Evolutionary conservation across 192 early-diverging fungal species (phyloP).

Genomic region (Coemansia sp.): DNA sequence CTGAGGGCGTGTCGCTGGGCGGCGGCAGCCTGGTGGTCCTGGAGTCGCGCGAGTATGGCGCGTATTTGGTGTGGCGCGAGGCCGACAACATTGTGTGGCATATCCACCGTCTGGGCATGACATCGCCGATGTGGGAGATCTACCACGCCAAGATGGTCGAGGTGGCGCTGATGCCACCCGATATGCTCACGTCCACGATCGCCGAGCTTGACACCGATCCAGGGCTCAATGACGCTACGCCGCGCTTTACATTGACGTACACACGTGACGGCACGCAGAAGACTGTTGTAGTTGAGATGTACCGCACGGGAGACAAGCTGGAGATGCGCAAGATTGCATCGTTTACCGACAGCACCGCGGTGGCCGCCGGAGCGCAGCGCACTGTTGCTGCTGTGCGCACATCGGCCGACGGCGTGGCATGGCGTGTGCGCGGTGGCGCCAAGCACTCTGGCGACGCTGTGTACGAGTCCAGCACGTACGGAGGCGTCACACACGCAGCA

Average conservation of each 20-base stretch:
- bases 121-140: conserved; percentile 36
- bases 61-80: conserved; percentile 55
- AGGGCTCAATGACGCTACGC: conserved; percentile 18
- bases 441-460: conserved; percentile 23
- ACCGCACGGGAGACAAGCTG: conserved; percentile 19
- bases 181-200: conserved; percentile 49
- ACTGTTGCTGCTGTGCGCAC: conserved; percentile 13
- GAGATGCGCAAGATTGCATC: conserved; percentile 44
- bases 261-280: conserved; percentile 33
- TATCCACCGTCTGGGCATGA: conserved; percentile 35
- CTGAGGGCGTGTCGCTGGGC: conserved; percentile 21
- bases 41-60: conserved; percentile 40
- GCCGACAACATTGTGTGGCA: conserved; percentile 46
- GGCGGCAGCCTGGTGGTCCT: conserved; percentile 26
- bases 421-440: conserved; percentile 23
- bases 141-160: conserved; percentile 42
- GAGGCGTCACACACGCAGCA: conserved; percentile 25
- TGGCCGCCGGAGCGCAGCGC: conserved; percentile 14
- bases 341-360: conserved; percentile 12
- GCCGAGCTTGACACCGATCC: conserved; percentile 30
- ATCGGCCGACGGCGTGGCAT: conserved; percentile 15
- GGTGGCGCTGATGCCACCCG: conserved; percentile 33
- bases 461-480: conserved; percentile 44
- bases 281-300: conserved; percentile 47
- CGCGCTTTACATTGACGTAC: conserved; percentile 39